These are phyloP conservation scores for Vaccinium myrtillus DNA, from an alignment of 148 eudicot genomes.

Conservation along the genomic window DNA sequence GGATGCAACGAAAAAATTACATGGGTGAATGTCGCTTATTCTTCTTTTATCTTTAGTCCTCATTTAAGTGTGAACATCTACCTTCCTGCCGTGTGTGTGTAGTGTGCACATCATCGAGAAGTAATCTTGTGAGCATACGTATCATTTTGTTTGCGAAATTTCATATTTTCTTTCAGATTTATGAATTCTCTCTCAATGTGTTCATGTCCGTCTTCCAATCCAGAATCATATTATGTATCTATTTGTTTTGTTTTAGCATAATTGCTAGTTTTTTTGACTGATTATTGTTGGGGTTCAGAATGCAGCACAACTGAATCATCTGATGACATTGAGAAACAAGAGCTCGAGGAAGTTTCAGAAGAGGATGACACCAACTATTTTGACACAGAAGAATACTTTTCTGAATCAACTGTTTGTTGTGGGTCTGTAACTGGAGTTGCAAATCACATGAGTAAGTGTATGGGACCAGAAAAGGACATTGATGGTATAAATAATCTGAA, in stretches of 20 bases:
- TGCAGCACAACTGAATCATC: conserved; percentile 88
- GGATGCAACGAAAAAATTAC: neutral
- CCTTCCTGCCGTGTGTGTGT: neutral
- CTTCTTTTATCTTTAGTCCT: neutral
- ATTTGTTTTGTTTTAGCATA: neutral
- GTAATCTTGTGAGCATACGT: neutral
- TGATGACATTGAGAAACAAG: conserved; percentile 83
- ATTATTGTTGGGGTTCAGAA: conserved; percentile 40
- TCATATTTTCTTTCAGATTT: neutral
- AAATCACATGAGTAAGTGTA: conserved; percentile 12
- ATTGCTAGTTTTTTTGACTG: conserved; percentile 12
- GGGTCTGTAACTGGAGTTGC: conserved; percentile 25
- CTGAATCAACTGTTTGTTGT: conserved; percentile 32
- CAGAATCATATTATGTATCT: neutral
- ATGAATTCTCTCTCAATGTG: neutral
- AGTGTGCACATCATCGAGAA: neutral
- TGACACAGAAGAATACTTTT: conserved; percentile 69
- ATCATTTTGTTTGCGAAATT: neutral
- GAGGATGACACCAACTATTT: conserved; percentile 67
- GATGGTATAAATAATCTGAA: conserved; percentile 24
- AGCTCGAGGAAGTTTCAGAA: conserved; percentile 72
- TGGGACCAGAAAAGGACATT: conserved; percentile 24
- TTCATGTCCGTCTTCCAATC: neutral
- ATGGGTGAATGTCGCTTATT: neutral
- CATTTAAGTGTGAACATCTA: neutral